Percentiles rank a stretch among this genome's conserved stretches.
phyloP scores from a whole-genome alignment of 805 yeast genomes.

The Scheffersomyces spartinae region DNA sequence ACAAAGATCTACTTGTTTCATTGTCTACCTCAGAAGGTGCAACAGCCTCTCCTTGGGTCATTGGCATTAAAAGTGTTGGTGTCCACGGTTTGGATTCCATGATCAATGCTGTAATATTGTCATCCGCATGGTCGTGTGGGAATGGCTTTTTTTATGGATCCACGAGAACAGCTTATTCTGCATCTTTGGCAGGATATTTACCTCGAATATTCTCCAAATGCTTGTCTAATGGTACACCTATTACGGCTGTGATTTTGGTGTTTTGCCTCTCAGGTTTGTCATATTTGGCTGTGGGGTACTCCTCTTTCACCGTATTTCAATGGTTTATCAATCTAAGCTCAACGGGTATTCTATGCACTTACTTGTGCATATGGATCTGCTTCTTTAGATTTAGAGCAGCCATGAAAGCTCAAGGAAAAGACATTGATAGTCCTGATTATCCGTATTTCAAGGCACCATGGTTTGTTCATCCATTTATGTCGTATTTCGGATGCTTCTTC shows the following conservation, averaged over 20 bases:
- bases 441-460: slow-evolving; percentile 10
- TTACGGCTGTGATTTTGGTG: slow-evolving; percentile 16
- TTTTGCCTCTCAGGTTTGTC: no score
- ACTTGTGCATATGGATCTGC: slow-evolving; percentile 17
- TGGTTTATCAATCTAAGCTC: slow-evolving; percentile 29
- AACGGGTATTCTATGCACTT: slow-evolving; percentile 20
- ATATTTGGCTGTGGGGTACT: no score
- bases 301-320: slow-evolving; percentile 20
- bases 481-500: slow-evolving; percentile 11
- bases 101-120: no score
- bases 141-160: slow-evolving; percentile 23
- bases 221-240: slow-evolving; percentile 21
- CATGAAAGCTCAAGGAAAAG: slow-evolving; percentile 10
- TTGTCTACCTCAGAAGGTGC: slow-evolving; percentile 21
- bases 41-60: slow-evolving; percentile 26
- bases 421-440: slow-evolving; percentile 7
- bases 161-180: slow-evolving; percentile 21
- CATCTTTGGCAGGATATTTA: slow-evolving; percentile 23
- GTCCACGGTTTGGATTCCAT: slow-evolving; percentile 22
- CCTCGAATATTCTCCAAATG: slow-evolving; percentile 22
- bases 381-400: slow-evolving; percentile 30
- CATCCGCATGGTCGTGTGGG: slow-evolving; percentile 19
- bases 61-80: slow-evolving; percentile 23
- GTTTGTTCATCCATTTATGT: slow-evolving; percentile 15
- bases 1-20: slow-evolving; percentile 17